Percentiles rank a stretch among this genome's conserved stretches.
Evolutionary conservation across 805 yeast species (phyloP).

Genomic region (Schizosaccharomyces japonicus): DNA sequence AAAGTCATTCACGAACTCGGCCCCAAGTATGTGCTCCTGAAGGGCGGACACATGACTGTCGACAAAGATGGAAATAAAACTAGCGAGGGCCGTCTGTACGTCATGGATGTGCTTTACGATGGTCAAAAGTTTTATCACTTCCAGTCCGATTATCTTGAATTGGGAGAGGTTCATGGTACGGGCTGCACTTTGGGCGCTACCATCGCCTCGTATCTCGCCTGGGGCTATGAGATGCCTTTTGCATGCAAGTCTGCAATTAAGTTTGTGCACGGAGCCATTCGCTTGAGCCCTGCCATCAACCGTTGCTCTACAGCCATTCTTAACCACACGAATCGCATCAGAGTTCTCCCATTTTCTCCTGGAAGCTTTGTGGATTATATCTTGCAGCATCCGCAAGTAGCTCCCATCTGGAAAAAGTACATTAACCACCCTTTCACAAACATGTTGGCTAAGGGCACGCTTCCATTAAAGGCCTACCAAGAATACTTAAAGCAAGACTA

Average conservation of each 20-base stretch:
- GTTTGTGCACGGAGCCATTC: constrained; percentile 44
- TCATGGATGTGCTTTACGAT: constrained; percentile 33
- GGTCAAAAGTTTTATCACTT: constrained; percentile 21
- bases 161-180: constrained; percentile 60
- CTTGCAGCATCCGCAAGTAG: constrained; percentile 30
- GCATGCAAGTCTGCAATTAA: constrained; percentile 35
- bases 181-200: constrained; percentile 60
- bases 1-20: constrained; percentile 19
- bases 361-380: constrained; percentile 27
- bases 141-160: constrained; percentile 23
- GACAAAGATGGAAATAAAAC: constrained; percentile 6
- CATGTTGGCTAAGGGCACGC: constrained; percentile 26
- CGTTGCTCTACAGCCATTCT: constrained; percentile 46
- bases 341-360: constrained; percentile 14
- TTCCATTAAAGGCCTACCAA: constrained; percentile 28
- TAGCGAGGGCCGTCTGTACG: constrained; percentile 9
- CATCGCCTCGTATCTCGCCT: constrained; percentile 52
- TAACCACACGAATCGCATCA: constrained; percentile 32
- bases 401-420: constrained; percentile 33
- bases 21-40: constrained; percentile 35
- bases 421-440: constrained; percentile 37
- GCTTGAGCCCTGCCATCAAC: constrained; percentile 23
- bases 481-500: constrained; percentile 33
- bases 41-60: constrained; percentile 53
- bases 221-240: constrained; percentile 22